Conservation (phyloP, 2,329 filamentous ascomycete genomes). For the Aspergillus candidus region DNA sequence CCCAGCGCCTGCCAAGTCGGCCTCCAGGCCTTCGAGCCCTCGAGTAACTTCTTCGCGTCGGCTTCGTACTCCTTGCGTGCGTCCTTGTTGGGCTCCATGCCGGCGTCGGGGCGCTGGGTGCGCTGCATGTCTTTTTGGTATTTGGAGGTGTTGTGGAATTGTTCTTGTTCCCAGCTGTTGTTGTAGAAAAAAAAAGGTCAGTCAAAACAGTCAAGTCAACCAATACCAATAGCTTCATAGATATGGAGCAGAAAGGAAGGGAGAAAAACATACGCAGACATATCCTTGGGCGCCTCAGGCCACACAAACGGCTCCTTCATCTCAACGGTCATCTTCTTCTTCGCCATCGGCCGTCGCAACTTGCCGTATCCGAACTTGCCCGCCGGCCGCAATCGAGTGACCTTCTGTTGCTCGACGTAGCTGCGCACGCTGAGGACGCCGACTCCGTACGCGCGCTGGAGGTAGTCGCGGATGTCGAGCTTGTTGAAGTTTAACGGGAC, state of each 20-base stretch:
- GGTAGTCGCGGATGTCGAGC: constrained; percentile 91
- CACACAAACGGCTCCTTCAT: constrained; percentile 82
- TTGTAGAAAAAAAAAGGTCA: constrained; percentile 9
- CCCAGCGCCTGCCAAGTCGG: constrained; percentile 43
- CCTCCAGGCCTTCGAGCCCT: constrained; percentile 57
- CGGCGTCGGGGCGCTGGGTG: constrained; percentile 28
- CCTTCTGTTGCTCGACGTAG: constrained; percentile 65
- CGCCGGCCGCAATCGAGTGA: constrained; percentile 41
- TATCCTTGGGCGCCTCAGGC: constrained; percentile 63
- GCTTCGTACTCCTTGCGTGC: constrained; percentile 47
- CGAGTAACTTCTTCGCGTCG: constrained; percentile 59
- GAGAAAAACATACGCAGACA: constrained; percentile 46
- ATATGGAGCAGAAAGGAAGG: constrained; percentile 2
- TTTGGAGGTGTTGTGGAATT: constrained; percentile 50
- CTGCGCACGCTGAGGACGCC: constrained; percentile 68
- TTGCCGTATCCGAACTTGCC: constrained; percentile 44
- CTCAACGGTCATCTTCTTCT: constrained; percentile 94
- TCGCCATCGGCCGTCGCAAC: constrained; percentile 63
- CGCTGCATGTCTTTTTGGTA: constrained; percentile 39
- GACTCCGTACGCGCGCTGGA: constrained; percentile 78
- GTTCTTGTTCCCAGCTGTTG: constrained; percentile 56
- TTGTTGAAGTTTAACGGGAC: constrained; percentile 93
- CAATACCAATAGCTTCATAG: not conserved
- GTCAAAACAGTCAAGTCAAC: constrained; percentile 4
- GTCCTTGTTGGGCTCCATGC: constrained; percentile 30